A percentile compares a stretch with the other conserved stretches of the same genome.
phyloP scores from a whole-genome alignment of 805 yeast species.

The Cyberlindnera mycetangii region DNA sequence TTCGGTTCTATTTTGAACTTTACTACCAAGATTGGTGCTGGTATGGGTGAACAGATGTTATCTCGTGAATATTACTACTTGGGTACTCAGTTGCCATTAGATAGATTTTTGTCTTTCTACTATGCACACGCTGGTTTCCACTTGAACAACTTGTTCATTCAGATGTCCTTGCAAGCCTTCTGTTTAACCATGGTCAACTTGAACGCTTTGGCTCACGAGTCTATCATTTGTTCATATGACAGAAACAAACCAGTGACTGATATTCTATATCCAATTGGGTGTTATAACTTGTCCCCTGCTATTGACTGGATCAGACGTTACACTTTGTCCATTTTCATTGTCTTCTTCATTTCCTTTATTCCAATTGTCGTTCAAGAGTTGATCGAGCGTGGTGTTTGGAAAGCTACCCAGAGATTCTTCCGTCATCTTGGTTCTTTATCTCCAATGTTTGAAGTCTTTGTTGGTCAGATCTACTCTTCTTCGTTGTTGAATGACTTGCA shows the following conservation, averaged over 20 bases:
- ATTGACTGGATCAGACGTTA: conserved; percentile 82
- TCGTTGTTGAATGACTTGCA: conserved; percentile 68
- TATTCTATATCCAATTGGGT: conserved; percentile 61
- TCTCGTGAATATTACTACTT: conserved; percentile 80
- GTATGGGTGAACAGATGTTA: conserved; percentile 89
- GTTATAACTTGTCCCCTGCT: conserved; percentile 71
- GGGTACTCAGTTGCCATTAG: conserved; percentile 78
- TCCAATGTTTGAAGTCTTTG: conserved; percentile 81
- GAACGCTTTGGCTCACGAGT: conserved; percentile 70
- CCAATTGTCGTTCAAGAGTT: conserved; percentile 79
- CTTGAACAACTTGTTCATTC: conserved; percentile 75
- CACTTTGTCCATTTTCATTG: conserved; percentile 76
- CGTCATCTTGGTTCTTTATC: conserved; percentile 70
- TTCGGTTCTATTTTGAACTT: conserved; percentile 82
- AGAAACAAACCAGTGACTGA: conserved; percentile 66
- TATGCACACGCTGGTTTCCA: conserved; percentile 89
- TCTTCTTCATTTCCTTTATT: conserved; percentile 74
- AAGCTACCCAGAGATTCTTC: conserved; percentile 63
- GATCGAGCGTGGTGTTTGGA: conserved; percentile 79
- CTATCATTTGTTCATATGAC: conserved; percentile 66
- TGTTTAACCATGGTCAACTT: conserved; percentile 67
- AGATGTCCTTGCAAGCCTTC: conserved; percentile 69
- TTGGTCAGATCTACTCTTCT: conserved; percentile 73
- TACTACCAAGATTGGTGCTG: conserved; percentile 88
- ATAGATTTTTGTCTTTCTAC: conserved; percentile 77